Base-by-base conservation (phyloP, 2,329 filamentous ascomycete genomes). In the Dactylella cylindrospora region DNA sequence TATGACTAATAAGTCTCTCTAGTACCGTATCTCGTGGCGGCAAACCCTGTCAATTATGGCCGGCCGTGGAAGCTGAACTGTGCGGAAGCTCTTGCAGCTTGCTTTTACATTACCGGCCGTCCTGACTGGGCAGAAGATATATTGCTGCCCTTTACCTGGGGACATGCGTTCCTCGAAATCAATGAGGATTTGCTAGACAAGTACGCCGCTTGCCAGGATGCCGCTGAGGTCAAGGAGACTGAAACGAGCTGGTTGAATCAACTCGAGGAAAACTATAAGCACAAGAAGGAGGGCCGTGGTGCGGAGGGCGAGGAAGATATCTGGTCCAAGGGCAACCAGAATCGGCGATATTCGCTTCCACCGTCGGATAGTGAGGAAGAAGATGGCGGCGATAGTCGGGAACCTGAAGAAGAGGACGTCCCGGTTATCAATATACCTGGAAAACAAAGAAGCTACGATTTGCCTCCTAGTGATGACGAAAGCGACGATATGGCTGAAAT, bases 21-120 rank as follows among this genome's bases (percentile, higher is more conserved):
- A 76, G 76, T 98, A 53, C 93, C 93, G 0, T 98, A 98, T 73
- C 83, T 98, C 5, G 90, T 98, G 43, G 93, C 93, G 4, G 93
- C 93, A 40, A 98, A 98, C 72, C 86, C 87, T 1, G 93, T 96
- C 70, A 98, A 98, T 75, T 98, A 98, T 74, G 93, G 93, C 62
- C 88, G 88, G 70, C 93, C 93, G 3, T 96, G 90, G 88, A 80
- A 90, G 50, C 73, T 98, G 65, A 98, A 98, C 73, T 98, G 93
- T 69, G 93, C 90, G 23, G 93, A 98, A 76, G 93, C 93, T 3
- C 77, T 98, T 39, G 93, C 90, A 0, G 91, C 93, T 2, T 88
- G 88, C 17, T 98, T 95, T 71, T 88, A 81, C 70, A 98, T 98
- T 66, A 97, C 91, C 69, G 89, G 93, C 3, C 88, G 93, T 70